Evolutionary conservation across 306 rosid genomes (phyloP).

Genomic region (Quercus ilex): DNA sequence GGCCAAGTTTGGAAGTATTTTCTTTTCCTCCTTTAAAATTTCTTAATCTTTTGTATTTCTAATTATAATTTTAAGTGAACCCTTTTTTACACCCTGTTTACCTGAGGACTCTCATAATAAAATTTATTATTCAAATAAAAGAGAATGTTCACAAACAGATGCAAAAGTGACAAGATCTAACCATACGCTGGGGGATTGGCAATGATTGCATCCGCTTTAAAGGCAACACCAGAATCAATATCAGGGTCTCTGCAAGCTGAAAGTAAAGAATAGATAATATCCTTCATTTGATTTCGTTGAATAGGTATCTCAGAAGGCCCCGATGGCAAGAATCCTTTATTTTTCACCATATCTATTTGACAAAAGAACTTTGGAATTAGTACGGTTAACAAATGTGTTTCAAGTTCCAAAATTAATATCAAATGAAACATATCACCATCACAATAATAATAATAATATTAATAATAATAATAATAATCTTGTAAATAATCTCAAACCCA

Average conservation of each 20-base stretch:
- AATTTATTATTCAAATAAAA: not conserved
- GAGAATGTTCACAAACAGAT: not conserved
- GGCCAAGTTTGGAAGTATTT: not conserved
- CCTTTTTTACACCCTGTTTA: not conserved
- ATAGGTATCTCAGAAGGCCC: conserved; percentile 96
- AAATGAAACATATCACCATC: conserved; percentile 2
- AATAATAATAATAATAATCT: not conserved
- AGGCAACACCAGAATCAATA: conserved; percentile 68
- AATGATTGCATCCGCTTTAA: conserved; percentile 89
- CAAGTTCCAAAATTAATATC: conserved; percentile 4
- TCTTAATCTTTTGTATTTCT: not conserved
- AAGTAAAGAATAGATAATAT: conserved; percentile 75
- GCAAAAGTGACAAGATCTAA: conserved; percentile 34
- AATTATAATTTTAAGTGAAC: not conserved
- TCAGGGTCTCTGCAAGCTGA: conserved; percentile 95
- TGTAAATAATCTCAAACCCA: too few species aligned
- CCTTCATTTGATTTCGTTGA: conserved; percentile 94
- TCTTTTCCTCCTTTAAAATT: not conserved
- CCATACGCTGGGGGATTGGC: conserved; percentile 99
- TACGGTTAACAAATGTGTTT: not conserved
- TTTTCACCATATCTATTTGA: conserved; percentile 93
- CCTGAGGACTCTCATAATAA: not conserved
- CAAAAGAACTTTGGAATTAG: not conserved
- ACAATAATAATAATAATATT: not conserved
- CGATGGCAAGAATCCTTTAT: conserved; percentile 97